Evolutionary conservation across 2,329 filamentous ascomycete species (phyloP).

Genomic region (Erysiphe neolycopersici): DNA sequence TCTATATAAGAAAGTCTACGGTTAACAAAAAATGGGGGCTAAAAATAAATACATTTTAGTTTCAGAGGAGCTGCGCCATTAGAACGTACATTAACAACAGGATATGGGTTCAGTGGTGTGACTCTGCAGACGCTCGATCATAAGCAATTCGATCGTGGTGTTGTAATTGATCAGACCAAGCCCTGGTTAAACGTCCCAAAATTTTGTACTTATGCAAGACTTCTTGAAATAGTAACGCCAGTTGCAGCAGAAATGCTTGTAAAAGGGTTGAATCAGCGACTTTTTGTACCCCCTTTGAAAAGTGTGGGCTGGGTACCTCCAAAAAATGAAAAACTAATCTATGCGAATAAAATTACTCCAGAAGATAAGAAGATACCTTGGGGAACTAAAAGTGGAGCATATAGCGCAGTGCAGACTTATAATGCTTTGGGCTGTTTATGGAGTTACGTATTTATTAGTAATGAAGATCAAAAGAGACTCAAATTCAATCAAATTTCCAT

Average conservation of each 20-base stretch:
- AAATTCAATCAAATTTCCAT: neutral
- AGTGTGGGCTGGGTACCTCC: constrained; percentile 9
- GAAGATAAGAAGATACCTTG: constrained; percentile 1
- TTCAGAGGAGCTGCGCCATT: constrained; percentile 69
- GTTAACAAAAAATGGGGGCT: no score
- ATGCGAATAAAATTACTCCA: constrained; percentile 1
- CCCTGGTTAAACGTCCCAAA: constrained; percentile 20
- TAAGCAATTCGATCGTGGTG: constrained; percentile 50
- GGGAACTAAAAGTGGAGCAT: neutral
- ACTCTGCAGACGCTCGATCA: constrained; percentile 70
- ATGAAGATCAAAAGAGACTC: neutral
- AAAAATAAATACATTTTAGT: constrained; percentile 16
- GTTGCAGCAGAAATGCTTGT: constrained; percentile 48
- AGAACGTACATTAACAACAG: constrained; percentile 50
- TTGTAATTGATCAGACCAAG: constrained; percentile 40
- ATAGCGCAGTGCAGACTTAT: neutral
- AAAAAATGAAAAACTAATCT: constrained; percentile 3
- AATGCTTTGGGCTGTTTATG: constrained; percentile 1
- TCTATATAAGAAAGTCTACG: neutral
- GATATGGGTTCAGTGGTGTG: constrained; percentile 37
- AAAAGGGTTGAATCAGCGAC: constrained; percentile 28
- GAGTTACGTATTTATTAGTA: neutral
- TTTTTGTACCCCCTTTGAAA: constrained; percentile 36
- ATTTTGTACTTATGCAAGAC: constrained; percentile 19
- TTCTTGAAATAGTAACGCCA: constrained; percentile 29